A percentile compares a stretch with the other conserved stretches of the same genome.
Evolutionary conservation across 345 rosid species (phyloP).

Genomic region (Lumnitzera racemosa): DNA sequence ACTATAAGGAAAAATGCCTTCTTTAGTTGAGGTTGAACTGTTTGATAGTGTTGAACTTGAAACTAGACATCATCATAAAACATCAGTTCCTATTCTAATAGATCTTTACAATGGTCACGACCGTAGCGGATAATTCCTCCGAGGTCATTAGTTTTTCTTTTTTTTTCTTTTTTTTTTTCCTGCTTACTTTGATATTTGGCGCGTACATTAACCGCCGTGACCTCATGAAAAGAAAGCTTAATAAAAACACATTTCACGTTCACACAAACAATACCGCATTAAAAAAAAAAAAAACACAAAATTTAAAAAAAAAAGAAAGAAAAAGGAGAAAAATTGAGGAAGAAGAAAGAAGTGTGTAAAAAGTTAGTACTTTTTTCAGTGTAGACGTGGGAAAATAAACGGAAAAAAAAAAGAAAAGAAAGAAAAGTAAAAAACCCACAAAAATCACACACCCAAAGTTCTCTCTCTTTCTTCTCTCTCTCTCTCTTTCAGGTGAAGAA

Average conservation of each 20-base stretch:
- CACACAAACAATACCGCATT: no score
- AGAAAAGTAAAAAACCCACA: not conserved
- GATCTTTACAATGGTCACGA: not conserved
- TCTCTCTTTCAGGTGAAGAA: not conserved
- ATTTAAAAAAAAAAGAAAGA: no score
- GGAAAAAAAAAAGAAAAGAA: constrained; percentile 1
- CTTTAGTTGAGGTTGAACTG: no score
- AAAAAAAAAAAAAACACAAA: no score
- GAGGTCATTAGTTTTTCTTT: not conserved
- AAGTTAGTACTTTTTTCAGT: not conserved
- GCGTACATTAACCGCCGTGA: constrained; percentile 4
- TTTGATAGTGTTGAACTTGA: no score
- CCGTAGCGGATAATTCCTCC: not conserved
- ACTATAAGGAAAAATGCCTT: no score
- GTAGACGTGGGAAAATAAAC: not conserved
- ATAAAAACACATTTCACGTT: no score
- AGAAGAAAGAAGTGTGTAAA: not conserved
- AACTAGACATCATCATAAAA: no score
- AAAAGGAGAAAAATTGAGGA: not conserved
- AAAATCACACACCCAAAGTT: not conserved
- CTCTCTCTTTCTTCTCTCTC: not conserved
- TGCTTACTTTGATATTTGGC: constrained; percentile 12
- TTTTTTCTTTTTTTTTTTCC: no score
- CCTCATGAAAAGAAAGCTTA: not conserved
- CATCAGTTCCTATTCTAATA: no score